Evolutionary conservation across 2,329 filamentous ascomycete genomes (phyloP), one percentile per base, ranked within the genome.

Genomic region (Escovopsis weberi): DNA sequence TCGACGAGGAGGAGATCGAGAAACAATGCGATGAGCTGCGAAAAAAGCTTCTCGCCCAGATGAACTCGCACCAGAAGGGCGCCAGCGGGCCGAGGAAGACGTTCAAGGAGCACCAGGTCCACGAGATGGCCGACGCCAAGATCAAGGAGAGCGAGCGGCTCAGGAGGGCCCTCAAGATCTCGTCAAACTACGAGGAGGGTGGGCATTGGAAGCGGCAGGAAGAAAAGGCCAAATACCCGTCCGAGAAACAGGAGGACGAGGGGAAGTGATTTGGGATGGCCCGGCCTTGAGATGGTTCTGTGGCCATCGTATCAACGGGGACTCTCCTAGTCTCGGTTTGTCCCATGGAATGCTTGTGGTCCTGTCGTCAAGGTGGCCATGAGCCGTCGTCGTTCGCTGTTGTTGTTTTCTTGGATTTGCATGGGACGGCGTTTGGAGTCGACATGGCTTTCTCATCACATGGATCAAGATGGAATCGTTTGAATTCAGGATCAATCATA

Each of bases 111-210:
- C 87, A 96, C 63, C 86, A 96, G 64, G 87, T 96, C 18, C 91
- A 98, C 66, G 91, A 96, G 65, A 72, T 94, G 59, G 91, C 91
- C 15, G 84, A 91, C 55, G 91, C 89, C 46, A 98, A 98, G 73
- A 89, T 94, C 52, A 82, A 85, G 59, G 91, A 98, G 71, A 94
- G 82, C 61, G 88, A 96, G 65, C 75, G 84, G 53, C 67, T 98
- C 59, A 70, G 89, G 50, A 84, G 72, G 61, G 91, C 91, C 7
- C 69, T 98, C 51, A 88, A 87, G 40, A 94, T 96, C 54, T 80
- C 80, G 56, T 80, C 81, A 57, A 74, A 89, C 59, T 91, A 91
- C 54, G 80, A 89, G 57, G 85, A 93, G 60, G 87, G 85, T 6
- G 75, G 80, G 40, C 84, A 94, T 60, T 91, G 86, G 84, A 80